These are phyloP conservation scores for Euphorbia peplus DNA, from an alignment of 345 rosid genomes.

Conservation along the genomic window DNA sequence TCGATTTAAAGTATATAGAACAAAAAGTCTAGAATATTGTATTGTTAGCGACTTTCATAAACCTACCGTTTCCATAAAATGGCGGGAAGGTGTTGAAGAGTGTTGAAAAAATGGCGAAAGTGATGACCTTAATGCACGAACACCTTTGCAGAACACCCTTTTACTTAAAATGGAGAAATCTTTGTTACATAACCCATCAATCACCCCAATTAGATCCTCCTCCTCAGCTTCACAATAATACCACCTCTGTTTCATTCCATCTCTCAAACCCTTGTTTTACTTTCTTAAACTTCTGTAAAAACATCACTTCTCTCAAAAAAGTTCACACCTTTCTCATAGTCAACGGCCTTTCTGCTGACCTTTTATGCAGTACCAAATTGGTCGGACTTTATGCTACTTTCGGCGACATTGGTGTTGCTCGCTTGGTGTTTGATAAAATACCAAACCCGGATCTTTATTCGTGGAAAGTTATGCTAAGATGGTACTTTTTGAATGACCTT, in stretches of 20 bases:
- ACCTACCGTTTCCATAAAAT: background rate
- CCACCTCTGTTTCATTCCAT: constrained; percentile 19
- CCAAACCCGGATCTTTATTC: constrained; percentile 64
- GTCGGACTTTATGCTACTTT: constrained; percentile 54
- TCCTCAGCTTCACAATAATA: constrained; percentile 12
- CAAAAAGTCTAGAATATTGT: no score
- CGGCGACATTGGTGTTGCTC: constrained; percentile 53
- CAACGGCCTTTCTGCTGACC: constrained; percentile 42
- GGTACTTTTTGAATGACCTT: constrained; percentile 51
- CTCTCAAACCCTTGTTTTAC: constrained; percentile 34
- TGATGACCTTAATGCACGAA: constrained; percentile 15
- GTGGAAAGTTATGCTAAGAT: constrained; percentile 67
- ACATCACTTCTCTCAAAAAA: constrained; percentile 39
- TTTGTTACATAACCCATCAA: constrained; percentile 14
- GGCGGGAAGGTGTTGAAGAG: constrained; percentile 15
- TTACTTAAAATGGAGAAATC: constrained; percentile 22
- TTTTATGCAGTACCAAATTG: constrained; percentile 53
- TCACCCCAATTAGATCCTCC: background rate
- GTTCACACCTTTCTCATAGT: constrained; percentile 45
- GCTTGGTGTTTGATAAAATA: constrained; percentile 61
- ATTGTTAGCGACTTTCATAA: background rate
- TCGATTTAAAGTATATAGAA: no score
- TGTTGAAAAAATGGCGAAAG: constrained; percentile 5
- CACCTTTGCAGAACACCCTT: constrained; percentile 19
- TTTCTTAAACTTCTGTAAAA: constrained; percentile 48